phyloP scores from a whole-genome alignment of 441 rosid genomes.

The Pelargonium australe region DNA sequence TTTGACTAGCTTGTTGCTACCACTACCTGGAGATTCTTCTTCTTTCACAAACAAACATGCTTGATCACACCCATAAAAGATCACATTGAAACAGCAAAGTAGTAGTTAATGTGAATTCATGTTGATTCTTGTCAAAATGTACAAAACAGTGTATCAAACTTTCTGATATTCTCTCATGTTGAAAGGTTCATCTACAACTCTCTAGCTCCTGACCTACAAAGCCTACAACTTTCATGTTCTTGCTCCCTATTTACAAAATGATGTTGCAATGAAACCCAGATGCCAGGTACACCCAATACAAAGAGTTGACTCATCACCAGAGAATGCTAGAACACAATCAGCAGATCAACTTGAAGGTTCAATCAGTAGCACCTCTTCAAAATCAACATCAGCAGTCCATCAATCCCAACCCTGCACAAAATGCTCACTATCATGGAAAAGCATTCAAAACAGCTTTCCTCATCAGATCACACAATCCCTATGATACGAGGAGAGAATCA shows the following conservation, averaged over 20 bases:
- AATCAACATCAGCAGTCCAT: background rate
- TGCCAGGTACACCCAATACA: background rate
- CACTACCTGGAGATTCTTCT: too few species aligned
- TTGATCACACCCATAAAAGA: too few species aligned
- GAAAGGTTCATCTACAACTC: background rate
- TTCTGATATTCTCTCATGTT: background rate
- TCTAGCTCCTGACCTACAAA: background rate
- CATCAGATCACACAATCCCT: slow-evolving; percentile 28
- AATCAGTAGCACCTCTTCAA: background rate
- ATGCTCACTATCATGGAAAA: too few species aligned
- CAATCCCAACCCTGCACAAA: too few species aligned
- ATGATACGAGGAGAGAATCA: too few species aligned
- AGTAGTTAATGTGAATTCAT: background rate
- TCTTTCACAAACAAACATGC: too few species aligned
- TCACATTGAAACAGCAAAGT: background rate
- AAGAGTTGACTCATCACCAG: background rate
- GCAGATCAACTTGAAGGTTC: background rate
- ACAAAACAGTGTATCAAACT: background rate
- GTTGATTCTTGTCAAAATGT: background rate
- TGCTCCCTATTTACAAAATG: background rate
- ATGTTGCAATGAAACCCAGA: background rate
- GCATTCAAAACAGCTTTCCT: slow-evolving; percentile 46
- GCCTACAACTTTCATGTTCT: background rate
- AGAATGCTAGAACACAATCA: background rate
- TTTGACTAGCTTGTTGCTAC: too few species aligned